Percentiles rank a stretch among this genome's conserved stretches.
Conservation (phyloP, 2,329 filamentous ascomycete genomes). For the Coniochaeta ligniaria region DNA sequence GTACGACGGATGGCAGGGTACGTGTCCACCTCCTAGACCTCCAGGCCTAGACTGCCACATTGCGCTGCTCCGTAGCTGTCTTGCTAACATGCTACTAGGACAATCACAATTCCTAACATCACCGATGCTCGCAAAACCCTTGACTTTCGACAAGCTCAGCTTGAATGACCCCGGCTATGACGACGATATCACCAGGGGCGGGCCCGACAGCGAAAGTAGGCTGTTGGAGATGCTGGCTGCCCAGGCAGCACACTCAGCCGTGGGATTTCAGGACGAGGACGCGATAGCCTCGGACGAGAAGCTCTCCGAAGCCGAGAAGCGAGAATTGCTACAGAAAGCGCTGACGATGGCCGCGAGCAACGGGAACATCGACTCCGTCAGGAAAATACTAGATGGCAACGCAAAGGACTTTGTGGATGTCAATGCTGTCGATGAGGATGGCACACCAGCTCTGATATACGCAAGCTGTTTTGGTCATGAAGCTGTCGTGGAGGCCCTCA, state of each 20-base stretch:
- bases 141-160: conserved; percentile 74
- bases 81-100: conserved; percentile 43
- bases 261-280: conserved; percentile 71
- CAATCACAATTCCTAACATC: conserved; percentile 93
- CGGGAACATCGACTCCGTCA: conserved; percentile 78
- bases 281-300: conserved; percentile 68
- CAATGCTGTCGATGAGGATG: conserved; percentile 85
- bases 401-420: conserved; percentile 74
- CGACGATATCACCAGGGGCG: conserved; percentile 51
- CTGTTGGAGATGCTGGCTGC: conserved; percentile 95
- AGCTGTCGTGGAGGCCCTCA: conserved; percentile 73
- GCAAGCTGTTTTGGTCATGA: conserved; percentile 97
- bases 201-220: conserved; percentile 72
- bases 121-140: conserved; percentile 74
- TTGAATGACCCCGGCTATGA: conserved; percentile 73
- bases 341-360: conserved; percentile 96
- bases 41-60: conserved; percentile 6
- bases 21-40: conserved; percentile 18
- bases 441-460: conserved; percentile 93
- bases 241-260: conserved; percentile 78
- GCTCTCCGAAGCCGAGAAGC: conserved; percentile 70
- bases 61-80: conserved; percentile 7
- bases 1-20: conserved; percentile 98
- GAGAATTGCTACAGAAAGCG: conserved; percentile 72
- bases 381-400: conserved; percentile 65